Conservation (phyloP, 108 stramenopile species). For the Nitzschia sp. region DNA sequence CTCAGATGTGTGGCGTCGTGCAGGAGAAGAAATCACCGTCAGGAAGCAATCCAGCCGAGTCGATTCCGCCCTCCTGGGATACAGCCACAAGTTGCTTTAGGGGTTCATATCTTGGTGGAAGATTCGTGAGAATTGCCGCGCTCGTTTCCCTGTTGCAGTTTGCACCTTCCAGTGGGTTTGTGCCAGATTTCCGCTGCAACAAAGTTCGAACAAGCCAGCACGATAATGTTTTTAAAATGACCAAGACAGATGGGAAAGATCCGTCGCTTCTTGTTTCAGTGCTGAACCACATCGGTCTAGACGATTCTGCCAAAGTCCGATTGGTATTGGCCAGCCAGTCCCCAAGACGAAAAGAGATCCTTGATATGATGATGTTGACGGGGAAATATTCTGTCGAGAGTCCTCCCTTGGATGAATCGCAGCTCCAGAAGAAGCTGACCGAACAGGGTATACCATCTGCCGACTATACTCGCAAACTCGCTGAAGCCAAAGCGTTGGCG, state of each 20-base stretch:
- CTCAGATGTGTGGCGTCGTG: too few relatives aligned
- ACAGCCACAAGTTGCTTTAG: too few relatives aligned
- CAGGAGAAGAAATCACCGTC: too few relatives aligned
- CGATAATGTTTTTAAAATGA: too few relatives aligned
- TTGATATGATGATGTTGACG: conserved; percentile 82
- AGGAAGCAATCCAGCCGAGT: too few relatives aligned
- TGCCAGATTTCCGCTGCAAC: too few relatives aligned
- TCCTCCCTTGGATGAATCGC: conserved; percentile 74
- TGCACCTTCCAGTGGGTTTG: too few relatives aligned
- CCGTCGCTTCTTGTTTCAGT: background rate
- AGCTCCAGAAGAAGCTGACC: conserved; percentile 51
- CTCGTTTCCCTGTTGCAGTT: too few relatives aligned
- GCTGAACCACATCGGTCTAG: background rate
- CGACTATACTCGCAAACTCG: conserved; percentile 67
- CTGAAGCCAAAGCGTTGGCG: conserved; percentile 71
- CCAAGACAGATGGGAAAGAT: background rate
- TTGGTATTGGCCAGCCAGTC: conserved; percentile 77
- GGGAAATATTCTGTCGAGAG: conserved; percentile 50
- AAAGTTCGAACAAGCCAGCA: too few relatives aligned
- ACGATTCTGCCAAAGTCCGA: conserved; percentile 13
- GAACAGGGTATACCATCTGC: conserved; percentile 34
- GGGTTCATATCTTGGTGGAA: too few relatives aligned
- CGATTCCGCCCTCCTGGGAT: too few relatives aligned
- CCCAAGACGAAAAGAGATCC: conserved; percentile 74
- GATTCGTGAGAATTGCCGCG: too few relatives aligned